These are phyloP conservation scores for Curvularia spicifera DNA, from an alignment of 2,329 filamentous ascomycete genomes.

Conservation along the genomic window DNA sequence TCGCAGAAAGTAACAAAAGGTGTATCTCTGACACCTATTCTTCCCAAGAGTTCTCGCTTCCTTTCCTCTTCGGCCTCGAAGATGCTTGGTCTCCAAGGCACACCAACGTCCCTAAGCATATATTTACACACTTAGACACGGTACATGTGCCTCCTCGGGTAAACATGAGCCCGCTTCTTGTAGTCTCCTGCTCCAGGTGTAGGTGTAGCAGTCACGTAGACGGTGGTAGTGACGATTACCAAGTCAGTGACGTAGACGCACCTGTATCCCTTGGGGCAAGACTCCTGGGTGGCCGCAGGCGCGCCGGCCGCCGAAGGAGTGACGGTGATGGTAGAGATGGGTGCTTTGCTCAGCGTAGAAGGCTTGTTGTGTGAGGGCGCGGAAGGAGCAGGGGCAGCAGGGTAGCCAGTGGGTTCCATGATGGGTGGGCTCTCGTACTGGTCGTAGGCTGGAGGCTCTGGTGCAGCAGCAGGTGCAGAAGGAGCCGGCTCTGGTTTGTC, in stretches of 20 bases:
- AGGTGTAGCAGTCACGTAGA: conserved; percentile 35
- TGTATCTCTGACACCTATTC: neutral
- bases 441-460: conserved; percentile 19
- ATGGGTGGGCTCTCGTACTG: conserved; percentile 18
- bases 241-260: conserved; percentile 35
- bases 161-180: conserved; percentile 16
- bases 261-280: conserved; percentile 30
- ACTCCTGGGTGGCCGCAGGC: conserved; percentile 28
- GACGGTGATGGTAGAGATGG: conserved; percentile 23
- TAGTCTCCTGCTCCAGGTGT: conserved; percentile 18
- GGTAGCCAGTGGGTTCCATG: conserved; percentile 4
- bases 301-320: conserved; percentile 24
- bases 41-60: neutral
- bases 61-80: neutral
- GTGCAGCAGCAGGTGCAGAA: conserved; percentile 9
- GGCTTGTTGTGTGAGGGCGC: neutral
- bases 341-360: conserved; percentile 4
- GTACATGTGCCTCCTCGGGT: conserved; percentile 7
- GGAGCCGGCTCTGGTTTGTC: conserved; percentile 7
- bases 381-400: conserved; percentile 4
- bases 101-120: neutral
- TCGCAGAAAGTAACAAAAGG: conserved; percentile 19
- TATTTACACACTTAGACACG: conserved; percentile 7
- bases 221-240: conserved; percentile 36
- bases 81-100: neutral